phyloP scores from a whole-genome alignment of 768 basidiomycete species.

The Lactarius hatsudake region DNA sequence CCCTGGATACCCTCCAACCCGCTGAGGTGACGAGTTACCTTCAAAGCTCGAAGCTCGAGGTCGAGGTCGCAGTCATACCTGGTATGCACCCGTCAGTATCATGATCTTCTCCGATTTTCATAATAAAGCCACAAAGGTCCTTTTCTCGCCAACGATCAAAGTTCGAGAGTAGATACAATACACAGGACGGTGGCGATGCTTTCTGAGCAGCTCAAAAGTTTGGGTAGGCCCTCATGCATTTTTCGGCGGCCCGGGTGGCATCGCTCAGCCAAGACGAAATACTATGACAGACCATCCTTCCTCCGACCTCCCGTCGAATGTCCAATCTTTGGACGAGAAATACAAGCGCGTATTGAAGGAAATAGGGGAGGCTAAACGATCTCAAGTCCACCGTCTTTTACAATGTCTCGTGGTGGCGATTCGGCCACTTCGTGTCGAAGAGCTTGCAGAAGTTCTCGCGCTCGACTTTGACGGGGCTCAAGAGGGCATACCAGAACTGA shows the following conservation, averaged over 20 bases:
- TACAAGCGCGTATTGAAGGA: not conserved
- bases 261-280: not conserved
- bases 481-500: not conserved
- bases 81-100: not conserved
- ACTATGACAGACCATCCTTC: not conserved
- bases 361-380: not conserved
- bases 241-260: not conserved
- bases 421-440: slow-evolving; percentile 2
- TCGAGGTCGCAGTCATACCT: not conserved
- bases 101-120: not conserved
- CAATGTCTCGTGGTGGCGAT: not conserved
- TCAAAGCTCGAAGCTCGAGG: not conserved
- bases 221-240: not conserved
- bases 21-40: not conserved
- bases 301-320: not conserved
- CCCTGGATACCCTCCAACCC: not conserved
- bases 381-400: not conserved
- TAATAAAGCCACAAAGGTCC: not conserved
- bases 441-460: not conserved
- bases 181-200: not conserved
- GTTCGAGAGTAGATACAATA: not conserved
- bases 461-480: not conserved
- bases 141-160: not conserved
- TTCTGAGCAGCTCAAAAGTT: not conserved
- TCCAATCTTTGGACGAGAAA: not conserved